Base-by-base conservation (phyloP, 2,329 filamentous ascomycete species). In the Scedosporium apiospermum region DNA sequence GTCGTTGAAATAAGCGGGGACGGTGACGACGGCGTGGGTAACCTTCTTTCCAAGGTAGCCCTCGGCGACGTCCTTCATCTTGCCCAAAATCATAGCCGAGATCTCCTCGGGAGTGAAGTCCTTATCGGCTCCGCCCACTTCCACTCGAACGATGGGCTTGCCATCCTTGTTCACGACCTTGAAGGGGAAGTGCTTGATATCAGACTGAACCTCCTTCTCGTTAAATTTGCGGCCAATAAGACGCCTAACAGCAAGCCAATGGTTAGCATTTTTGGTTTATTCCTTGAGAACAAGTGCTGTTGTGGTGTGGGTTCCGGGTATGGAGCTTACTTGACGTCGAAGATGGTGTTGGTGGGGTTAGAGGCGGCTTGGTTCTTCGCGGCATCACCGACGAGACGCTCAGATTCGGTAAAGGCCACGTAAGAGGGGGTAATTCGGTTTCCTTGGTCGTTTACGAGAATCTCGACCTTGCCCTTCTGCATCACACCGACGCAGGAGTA, bases 101-200 rank as follows among this genome's bases (percentile, higher is more conserved):
- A 92, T 79, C 75, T 92, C 89, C 77, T 92, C 89, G 65, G 89
- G 88, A 65, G 89, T 91, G 80, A 92, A 91, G 67, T 80, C 83
- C 81, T 88, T 91, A 69, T 84, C 76, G 66, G 80, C 70, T 63
- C 86, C 84, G 73, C 79, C 74, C 68, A 90, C 86, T 63, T 89
- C 77, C 70, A 93, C 89, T 74, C 89, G 83, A 73, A 99, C 87
- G 68, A 87, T 80, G 67, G 95, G 95, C 82, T 97, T 96, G 75
- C 88, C 92, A 77, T 89, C 86, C 83, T 95, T 93, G 83, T 89
- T 84, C 73, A 91, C 74, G 65, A 99, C 90, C 81, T 91, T 91
- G 89, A 93, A 99, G 72, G 95, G 93, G 85, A 96, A 97, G 83
- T 97, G 90, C 90, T 99, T 98, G 74, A 95, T 85, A 74, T 99